These are phyloP conservation scores for Punica granatum DNA, from an alignment of 345 rosid genomes.

Conservation along the genomic window DNA sequence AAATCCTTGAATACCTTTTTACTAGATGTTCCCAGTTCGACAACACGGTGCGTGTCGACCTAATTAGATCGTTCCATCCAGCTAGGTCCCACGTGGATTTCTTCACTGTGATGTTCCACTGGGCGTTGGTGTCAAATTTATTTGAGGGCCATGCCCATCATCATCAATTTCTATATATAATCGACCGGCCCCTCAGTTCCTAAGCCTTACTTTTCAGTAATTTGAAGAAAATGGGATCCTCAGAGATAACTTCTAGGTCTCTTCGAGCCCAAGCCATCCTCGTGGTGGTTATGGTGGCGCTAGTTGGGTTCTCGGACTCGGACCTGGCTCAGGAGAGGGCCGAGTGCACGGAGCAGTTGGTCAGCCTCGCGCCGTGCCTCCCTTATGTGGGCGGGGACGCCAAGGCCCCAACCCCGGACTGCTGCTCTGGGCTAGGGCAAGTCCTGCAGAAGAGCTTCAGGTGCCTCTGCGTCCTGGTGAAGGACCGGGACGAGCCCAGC, in stretches of 20 bases:
- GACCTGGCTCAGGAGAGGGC: slow-evolving; percentile 50
- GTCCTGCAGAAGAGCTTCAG: slow-evolving; percentile 52
- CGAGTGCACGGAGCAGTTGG: slow-evolving; percentile 50
- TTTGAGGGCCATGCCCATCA: neutral
- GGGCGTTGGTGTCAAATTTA: too few species aligned
- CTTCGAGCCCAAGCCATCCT: neutral
- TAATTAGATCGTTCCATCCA: too few species aligned
- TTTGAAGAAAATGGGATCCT: slow-evolving; percentile 10
- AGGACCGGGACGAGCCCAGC: slow-evolving; percentile 62
- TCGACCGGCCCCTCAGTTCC: too few species aligned
- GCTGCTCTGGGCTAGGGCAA: slow-evolving; percentile 60
- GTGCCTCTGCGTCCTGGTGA: slow-evolving; percentile 64
- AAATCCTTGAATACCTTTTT: too few species aligned
- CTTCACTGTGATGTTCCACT: too few species aligned
- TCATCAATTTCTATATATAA: too few species aligned
- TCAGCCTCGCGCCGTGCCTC: slow-evolving; percentile 53
- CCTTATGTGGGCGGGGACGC: slow-evolving; percentile 61
- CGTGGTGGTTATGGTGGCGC: slow-evolving; percentile 6
- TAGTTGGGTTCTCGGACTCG: slow-evolving; percentile 28
- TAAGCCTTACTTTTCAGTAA: neutral
- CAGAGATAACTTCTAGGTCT: neutral
- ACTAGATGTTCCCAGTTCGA: too few species aligned
- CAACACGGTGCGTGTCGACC: too few species aligned
- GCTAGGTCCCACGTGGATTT: too few species aligned
- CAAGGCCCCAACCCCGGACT: slow-evolving; percentile 56